A percentile compares a stretch with the other conserved stretches of the same genome.
Evolutionary conservation across 495 filamentous ascomycete genomes (phyloP).

Genomic region (Penicillium desertorum): DNA sequence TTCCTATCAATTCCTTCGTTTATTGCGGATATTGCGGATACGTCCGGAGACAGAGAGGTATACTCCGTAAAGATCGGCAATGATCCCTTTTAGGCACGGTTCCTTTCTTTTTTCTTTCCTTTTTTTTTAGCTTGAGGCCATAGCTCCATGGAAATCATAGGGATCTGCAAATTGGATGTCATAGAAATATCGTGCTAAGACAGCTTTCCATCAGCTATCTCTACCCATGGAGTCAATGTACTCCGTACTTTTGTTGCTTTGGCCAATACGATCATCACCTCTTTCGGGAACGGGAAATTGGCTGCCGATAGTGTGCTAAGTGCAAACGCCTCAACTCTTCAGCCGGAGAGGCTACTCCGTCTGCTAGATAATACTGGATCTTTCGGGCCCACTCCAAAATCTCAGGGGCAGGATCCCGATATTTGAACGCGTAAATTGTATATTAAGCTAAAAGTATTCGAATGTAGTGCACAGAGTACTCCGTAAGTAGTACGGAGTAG

Average conservation of each 20-base stretch:
- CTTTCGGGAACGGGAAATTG: not conserved
- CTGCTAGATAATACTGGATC: not conserved
- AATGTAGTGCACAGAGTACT: not conserved
- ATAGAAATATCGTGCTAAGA: not conserved
- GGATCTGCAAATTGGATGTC: constrained; percentile 1
- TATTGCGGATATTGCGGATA: not conserved
- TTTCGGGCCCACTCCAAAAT: constrained; percentile 4
- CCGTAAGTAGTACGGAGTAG: too few relatives aligned
- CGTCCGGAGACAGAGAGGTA: not conserved
- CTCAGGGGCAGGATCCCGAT: not conserved
- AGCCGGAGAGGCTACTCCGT: not conserved
- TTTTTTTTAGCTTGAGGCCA: not conserved
- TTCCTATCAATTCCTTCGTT: not conserved
- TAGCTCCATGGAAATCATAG: not conserved
- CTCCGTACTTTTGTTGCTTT: not conserved
- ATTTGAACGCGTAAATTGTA: not conserved
- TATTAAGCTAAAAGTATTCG: not conserved
- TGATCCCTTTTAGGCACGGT: not conserved
- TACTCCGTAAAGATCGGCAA: constrained; percentile 1
- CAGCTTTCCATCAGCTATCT: too few relatives aligned
- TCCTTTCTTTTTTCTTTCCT: not conserved
- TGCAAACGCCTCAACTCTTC: not conserved
- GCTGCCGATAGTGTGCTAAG: not conserved
- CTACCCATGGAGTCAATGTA: not conserved
- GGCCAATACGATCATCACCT: not conserved